Evolutionary conservation across 768 basidiomycete species (phyloP).

Genomic region (Termitomyces heimii): DNA sequence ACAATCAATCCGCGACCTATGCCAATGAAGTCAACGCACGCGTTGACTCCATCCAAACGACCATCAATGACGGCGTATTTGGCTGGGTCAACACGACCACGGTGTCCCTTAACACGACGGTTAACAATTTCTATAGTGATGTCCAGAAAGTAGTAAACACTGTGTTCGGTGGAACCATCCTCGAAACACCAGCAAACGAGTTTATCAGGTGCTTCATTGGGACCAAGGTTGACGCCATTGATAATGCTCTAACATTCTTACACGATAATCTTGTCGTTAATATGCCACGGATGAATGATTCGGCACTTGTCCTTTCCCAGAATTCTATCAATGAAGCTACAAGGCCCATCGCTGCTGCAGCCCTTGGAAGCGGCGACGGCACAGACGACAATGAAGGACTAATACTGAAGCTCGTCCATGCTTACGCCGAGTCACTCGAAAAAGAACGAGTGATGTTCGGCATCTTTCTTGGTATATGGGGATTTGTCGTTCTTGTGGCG

Average conservation of each 20-base stretch:
- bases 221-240: slow-evolving; percentile 82
- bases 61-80: slow-evolving; percentile 83
- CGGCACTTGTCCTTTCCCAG: slow-evolving; percentile 73
- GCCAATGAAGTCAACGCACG: slow-evolving; percentile 72
- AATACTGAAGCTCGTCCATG: slow-evolving; percentile 64
- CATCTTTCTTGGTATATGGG: slow-evolving; percentile 83
- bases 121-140: slow-evolving; percentile 83
- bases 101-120: slow-evolving; percentile 77
- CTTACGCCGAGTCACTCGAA: slow-evolving; percentile 67
- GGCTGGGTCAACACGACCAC: slow-evolving; percentile 96
- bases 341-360: slow-evolving; percentile 77
- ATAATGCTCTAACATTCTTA: slow-evolving; percentile 86
- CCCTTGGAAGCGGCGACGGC: slow-evolving; percentile 53
- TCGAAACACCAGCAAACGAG: slow-evolving; percentile 76
- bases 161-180: slow-evolving; percentile 81
- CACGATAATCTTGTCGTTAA: slow-evolving; percentile 80
- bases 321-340: slow-evolving; percentile 66
- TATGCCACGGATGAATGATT: slow-evolving; percentile 72
- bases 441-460: slow-evolving; percentile 82
- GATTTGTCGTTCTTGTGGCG: slow-evolving; percentile 76
- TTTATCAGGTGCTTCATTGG: slow-evolving; percentile 90
- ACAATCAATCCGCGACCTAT: slow-evolving; percentile 71
- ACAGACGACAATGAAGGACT: slow-evolving; percentile 45
- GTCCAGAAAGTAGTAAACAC: slow-evolving; percentile 72
- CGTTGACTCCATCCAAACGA: slow-evolving; percentile 62